These are phyloP conservation scores for Beauveria sp. DNA, from an alignment of 2,329 filamentous ascomycete genomes.

Conservation along the genomic window DNA sequence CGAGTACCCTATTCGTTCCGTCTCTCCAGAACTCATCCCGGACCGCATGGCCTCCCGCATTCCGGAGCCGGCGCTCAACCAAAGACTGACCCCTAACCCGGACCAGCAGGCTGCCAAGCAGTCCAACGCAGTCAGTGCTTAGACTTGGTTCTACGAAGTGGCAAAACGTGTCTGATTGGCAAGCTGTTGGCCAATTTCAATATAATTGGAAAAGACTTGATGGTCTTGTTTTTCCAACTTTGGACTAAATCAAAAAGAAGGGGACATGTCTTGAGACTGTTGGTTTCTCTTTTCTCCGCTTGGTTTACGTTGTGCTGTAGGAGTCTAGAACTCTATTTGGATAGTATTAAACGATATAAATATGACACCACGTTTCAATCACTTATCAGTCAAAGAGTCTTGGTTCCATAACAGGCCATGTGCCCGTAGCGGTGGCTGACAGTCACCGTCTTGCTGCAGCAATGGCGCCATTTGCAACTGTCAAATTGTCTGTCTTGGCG, in stretches of 20 bases:
- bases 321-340: not conserved
- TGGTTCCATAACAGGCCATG: too few relatives aligned
- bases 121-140: slow-evolving; percentile 20
- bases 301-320: not conserved
- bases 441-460: too few relatives aligned
- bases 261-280: not conserved
- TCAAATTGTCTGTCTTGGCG: too few relatives aligned
- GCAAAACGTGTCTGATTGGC: not conserved
- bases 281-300: not conserved
- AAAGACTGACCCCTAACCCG: slow-evolving; percentile 40
- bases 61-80: slow-evolving; percentile 36
- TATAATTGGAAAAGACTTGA: not conserved
- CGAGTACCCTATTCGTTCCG: slow-evolving; percentile 47
- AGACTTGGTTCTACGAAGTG: not conserved
- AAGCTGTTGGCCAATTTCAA: not conserved
- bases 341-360: not conserved
- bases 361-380: not conserved
- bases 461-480: too few relatives aligned
- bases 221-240: not conserved
- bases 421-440: too few relatives aligned
- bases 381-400: too few relatives aligned
- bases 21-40: slow-evolving; percentile 53
- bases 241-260: not conserved
- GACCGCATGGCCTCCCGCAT: slow-evolving; percentile 55
- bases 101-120: slow-evolving; percentile 32